Evolutionary conservation across 2,329 filamentous ascomycete species (phyloP).

Genomic region (Colletotrichum zoysiae): DNA sequence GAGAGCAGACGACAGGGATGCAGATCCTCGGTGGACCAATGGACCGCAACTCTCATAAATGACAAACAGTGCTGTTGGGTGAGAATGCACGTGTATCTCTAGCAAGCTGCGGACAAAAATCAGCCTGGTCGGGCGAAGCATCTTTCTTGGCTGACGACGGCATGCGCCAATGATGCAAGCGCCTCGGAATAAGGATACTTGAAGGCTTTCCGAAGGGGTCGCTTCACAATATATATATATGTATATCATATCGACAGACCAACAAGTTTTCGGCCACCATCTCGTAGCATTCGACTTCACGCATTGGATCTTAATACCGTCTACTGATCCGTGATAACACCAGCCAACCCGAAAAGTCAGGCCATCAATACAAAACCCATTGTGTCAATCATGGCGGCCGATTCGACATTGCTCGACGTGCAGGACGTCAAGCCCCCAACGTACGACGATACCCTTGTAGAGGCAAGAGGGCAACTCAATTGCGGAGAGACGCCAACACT

Average conservation of each 20-base stretch:
- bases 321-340: neutral
- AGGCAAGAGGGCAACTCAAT: conserved; percentile 11
- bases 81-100: neutral
- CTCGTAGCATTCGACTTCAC: neutral
- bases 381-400: neutral
- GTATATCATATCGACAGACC: neutral
- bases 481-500: conserved; percentile 31
- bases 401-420: conserved; percentile 9
- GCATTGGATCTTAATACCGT: no score
- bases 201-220: neutral
- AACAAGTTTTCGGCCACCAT: no score
- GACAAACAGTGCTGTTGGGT: neutral
- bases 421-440: conserved; percentile 26
- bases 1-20: neutral
- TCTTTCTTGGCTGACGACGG: neutral
- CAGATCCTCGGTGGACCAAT: conserved; percentile 5
- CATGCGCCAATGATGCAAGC: neutral
- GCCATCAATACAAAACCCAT: no score
- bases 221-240: neutral
- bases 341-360: neutral
- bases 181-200: no score
- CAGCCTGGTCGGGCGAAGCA: neutral
- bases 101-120: neutral
- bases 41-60: neutral
- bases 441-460: conserved; percentile 28